A percentile compares a stretch with the other conserved stretches of the same genome.
Evolutionary conservation across 495 filamentous ascomycete genomes (phyloP).

Genomic region (Terfezia claveryi): DNA sequence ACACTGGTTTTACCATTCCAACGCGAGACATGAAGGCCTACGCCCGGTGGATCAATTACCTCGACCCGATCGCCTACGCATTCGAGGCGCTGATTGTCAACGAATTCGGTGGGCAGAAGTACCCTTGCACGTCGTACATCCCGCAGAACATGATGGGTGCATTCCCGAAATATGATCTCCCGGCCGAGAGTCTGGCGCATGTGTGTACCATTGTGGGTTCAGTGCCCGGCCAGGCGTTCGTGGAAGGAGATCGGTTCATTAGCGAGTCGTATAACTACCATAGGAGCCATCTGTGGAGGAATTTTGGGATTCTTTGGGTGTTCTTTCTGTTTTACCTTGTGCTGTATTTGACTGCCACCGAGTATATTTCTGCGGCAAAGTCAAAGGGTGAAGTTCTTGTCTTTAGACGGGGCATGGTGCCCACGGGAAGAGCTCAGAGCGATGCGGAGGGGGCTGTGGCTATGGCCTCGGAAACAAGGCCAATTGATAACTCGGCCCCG

Average conservation of each 20-base stretch:
- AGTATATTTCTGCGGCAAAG: constrained; percentile 52
- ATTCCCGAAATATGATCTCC: constrained; percentile 33
- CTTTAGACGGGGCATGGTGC: constrained; percentile 56
- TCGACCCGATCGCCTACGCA: constrained; percentile 25
- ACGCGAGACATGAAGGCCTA: constrained; percentile 54
- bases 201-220: constrained; percentile 37
- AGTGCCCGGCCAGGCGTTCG: constrained; percentile 21
- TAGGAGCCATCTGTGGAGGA: constrained; percentile 55
- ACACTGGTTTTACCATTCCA: constrained; percentile 78
- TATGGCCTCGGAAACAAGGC: not conserved
- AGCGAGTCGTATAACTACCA: constrained; percentile 34
- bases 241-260: constrained; percentile 42
- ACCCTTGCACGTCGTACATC: constrained; percentile 26
- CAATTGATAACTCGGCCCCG: constrained; percentile 18
- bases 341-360: constrained; percentile 28
- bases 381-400: constrained; percentile 79
- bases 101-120: constrained; percentile 20
- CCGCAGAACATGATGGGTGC: constrained; percentile 34
- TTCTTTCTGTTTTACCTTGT: constrained; percentile 47
- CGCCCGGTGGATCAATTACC: constrained; percentile 35
- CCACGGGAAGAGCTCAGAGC: constrained; percentile 28
- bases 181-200: constrained; percentile 32
- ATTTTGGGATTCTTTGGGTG: constrained; percentile 51
- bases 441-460: constrained; percentile 24
- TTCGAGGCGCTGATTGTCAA: constrained; percentile 26